Conservation (phyloP, 2,329 filamentous ascomycete genomes). For the Magnaporthiopsis incrustans region DNA sequence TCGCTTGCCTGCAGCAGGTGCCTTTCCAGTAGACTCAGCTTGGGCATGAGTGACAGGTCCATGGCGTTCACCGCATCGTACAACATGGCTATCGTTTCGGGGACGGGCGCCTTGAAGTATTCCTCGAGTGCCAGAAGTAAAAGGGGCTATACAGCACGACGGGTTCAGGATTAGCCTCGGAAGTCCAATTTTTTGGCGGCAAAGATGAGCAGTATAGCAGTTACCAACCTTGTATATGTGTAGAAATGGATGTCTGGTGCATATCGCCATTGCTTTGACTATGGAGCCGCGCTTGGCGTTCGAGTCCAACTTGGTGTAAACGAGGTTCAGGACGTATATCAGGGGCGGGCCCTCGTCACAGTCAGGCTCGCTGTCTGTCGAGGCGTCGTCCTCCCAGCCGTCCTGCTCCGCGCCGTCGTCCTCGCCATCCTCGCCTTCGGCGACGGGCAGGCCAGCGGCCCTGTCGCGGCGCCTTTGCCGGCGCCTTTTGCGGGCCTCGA, state of each 20-base stretch:
- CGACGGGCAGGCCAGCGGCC: constrained; percentile 41
- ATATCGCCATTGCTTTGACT: constrained; percentile 98
- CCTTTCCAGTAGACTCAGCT: constrained; percentile 72
- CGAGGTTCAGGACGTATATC: constrained; percentile 94
- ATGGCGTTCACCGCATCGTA: constrained; percentile 93
- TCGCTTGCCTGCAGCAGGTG: constrained; percentile 84
- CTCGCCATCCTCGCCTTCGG: constrained; percentile 42
- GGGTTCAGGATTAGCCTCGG: background rate
- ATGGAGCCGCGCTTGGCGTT: constrained; percentile 86
- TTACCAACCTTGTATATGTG: constrained; percentile 88
- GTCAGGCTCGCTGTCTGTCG: constrained; percentile 55
- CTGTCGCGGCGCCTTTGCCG: constrained; percentile 45
- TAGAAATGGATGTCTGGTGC: constrained; percentile 91
- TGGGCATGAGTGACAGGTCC: constrained; percentile 91
- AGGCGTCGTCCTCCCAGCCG: constrained; percentile 45
- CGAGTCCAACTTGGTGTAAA: constrained; percentile 96
- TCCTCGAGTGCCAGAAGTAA: constrained; percentile 87
- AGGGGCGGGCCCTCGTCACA: constrained; percentile 78
- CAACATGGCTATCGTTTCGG: constrained; percentile 78
- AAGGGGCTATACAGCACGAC: constrained; percentile 53
- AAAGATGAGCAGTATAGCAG: background rate
- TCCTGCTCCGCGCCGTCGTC: constrained; percentile 33
- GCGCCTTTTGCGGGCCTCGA: constrained; percentile 41
- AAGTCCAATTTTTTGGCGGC: too few relatives aligned
- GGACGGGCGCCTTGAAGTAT: constrained; percentile 87